Evolutionary conservation across 306 rosid species (phyloP).

Genomic region (Argentina anserina): DNA sequence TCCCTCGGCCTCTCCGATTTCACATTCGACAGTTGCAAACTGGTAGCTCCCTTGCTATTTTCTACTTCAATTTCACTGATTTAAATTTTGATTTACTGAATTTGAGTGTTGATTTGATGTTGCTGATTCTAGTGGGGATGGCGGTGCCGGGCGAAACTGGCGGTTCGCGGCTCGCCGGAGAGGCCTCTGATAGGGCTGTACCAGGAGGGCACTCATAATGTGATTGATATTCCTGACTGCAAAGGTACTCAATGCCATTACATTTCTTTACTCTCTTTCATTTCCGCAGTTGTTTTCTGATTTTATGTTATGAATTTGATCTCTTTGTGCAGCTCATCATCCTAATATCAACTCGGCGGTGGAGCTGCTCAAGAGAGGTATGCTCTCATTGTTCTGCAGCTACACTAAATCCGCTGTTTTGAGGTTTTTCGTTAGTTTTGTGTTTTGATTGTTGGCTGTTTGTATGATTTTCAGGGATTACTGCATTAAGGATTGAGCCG

Average conservation of each 20-base stretch:
- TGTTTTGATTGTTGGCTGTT: slow-evolving; percentile 4
- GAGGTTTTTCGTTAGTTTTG: background rate
- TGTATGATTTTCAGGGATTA: slow-evolving; percentile 48
- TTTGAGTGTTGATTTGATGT: slow-evolving; percentile 1
- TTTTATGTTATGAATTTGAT: background rate
- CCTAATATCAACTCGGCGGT: slow-evolving; percentile 87
- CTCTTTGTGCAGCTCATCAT: slow-evolving; percentile 72
- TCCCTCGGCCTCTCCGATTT: slow-evolving; percentile 61
- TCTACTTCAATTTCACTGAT: background rate
- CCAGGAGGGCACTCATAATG: slow-evolving; percentile 88
- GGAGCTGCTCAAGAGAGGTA: slow-evolving; percentile 72
- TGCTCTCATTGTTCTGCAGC: background rate
- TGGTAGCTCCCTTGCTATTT: slow-evolving; percentile 31
- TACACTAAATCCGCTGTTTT: background rate
- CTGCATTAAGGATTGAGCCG: slow-evolving; percentile 54
- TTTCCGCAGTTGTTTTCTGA: background rate
- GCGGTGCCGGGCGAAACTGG: slow-evolving; percentile 96
- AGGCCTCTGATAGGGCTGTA: slow-evolving; percentile 77
- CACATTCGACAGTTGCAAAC: slow-evolving; percentile 68
- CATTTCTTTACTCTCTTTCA: background rate
- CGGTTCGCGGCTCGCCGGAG: slow-evolving; percentile 69
- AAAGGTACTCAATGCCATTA: slow-evolving; percentile 40
- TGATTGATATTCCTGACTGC: slow-evolving; percentile 82
- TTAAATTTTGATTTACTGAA: background rate
- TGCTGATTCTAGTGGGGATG: slow-evolving; percentile 64